These are phyloP conservation scores for Kickxella alabastrina DNA, from an alignment of 192 early-diverging fungal genomes.

Conservation along the genomic window DNA sequence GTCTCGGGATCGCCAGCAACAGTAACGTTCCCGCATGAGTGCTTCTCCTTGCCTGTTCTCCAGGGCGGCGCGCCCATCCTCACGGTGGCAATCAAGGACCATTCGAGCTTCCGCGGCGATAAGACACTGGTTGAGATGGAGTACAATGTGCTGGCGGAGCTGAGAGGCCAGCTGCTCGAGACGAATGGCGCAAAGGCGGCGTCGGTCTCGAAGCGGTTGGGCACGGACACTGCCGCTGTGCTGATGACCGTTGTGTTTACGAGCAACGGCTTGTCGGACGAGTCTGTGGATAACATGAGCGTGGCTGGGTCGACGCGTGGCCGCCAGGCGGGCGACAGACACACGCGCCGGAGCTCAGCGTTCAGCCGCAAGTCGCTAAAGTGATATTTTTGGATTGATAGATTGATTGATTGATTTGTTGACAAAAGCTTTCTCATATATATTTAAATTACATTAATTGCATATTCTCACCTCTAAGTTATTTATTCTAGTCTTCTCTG, in stretches of 20 bases:
- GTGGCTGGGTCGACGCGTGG: constrained; percentile 25
- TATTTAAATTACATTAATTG: no score
- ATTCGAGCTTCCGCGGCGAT: constrained; percentile 50
- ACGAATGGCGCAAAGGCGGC: constrained; percentile 11
- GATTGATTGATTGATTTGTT: no score
- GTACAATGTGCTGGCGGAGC: constrained; percentile 27
- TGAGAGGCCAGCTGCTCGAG: constrained; percentile 27
- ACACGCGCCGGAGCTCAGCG: constrained; percentile 36
- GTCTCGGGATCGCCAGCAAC: not conserved
- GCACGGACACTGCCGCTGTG: constrained; percentile 10
- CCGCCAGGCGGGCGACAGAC: constrained; percentile 27
- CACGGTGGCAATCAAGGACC: constrained; percentile 34
- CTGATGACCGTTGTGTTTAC: constrained; percentile 22
- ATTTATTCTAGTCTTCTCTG: no score
- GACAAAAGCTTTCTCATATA: no score
- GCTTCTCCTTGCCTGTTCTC: constrained; percentile 33
- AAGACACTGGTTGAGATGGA: constrained; percentile 33
- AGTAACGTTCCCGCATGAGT: constrained; percentile 25
- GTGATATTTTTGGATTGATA: no score
- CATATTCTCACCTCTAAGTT: no score
- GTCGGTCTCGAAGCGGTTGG: constrained; percentile 3
- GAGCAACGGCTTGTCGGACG: constrained; percentile 10
- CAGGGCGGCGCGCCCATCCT: constrained; percentile 35
- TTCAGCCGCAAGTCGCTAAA: constrained; percentile 47
- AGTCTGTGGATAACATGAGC: constrained; percentile 19